Evolutionary conservation across 192 early-diverging fungal species (phyloP).

Genomic region (Coemansia sp.): DNA sequence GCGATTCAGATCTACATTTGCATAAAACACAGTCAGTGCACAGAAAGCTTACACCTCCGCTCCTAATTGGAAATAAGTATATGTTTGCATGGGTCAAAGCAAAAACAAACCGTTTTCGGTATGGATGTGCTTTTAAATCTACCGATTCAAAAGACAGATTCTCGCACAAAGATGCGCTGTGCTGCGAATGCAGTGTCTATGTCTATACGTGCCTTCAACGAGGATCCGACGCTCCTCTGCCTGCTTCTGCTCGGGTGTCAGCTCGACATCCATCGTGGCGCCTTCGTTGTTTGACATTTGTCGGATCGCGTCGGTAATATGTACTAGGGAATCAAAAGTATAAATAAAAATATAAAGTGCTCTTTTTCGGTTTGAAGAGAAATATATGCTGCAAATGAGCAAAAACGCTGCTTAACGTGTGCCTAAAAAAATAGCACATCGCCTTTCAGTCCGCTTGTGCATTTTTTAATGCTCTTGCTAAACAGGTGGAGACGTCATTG

Average conservation of each 20-base stretch:
- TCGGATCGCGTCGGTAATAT: background rate
- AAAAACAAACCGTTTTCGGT: no score
- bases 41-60: no score
- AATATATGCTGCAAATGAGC: background rate
- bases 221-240: slow-evolving; percentile 49
- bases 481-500: slow-evolving; percentile 29
- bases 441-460: background rate
- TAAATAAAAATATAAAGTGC: background rate
- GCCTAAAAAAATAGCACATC: no score
- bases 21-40: background rate
- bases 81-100: background rate
- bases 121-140: background rate
- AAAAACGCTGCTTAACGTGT: no score
- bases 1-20: slow-evolving; percentile 78
- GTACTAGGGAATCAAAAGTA: background rate
- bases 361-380: background rate
- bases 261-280: slow-evolving; percentile 48
- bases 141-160: background rate
- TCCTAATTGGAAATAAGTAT: background rate
- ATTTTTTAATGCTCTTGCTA: background rate
- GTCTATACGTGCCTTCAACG: slow-evolving; percentile 38
- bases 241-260: slow-evolving; percentile 41
- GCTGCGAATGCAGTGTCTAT: background rate
- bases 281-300: slow-evolving; percentile 31
- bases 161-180: background rate